These are phyloP conservation scores for Coemansia sp. DNA, from an alignment of 192 early-diverging fungal species.

Conservation along the genomic window DNA sequence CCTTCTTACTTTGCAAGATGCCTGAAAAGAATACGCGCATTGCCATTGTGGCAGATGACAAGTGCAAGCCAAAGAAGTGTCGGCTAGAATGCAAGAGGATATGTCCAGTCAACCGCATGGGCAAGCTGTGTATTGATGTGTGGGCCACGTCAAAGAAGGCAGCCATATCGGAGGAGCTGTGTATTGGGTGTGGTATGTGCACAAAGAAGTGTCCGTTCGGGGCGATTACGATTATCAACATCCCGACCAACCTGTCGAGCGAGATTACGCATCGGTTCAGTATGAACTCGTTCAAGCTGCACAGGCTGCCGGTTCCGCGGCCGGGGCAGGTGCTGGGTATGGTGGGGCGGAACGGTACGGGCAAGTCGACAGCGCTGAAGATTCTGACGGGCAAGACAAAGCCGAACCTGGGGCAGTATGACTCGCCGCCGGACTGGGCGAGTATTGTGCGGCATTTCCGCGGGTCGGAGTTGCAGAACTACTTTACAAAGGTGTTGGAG, in stretches of 20 bases:
- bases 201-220: slow-evolving; percentile 95
- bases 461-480: slow-evolving; percentile 96
- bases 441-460: slow-evolving; percentile 95
- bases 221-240: slow-evolving; percentile 95
- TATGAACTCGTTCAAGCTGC: slow-evolving; percentile 97
- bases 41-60: slow-evolving; percentile 90
- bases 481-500: slow-evolving; percentile 96
- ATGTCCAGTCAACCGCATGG: slow-evolving; percentile 95
- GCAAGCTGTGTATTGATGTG: slow-evolving; percentile 95
- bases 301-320: slow-evolving; percentile 88
- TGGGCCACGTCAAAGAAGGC: slow-evolving; percentile 79
- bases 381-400: slow-evolving; percentile 90
- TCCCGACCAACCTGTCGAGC: slow-evolving; percentile 91
- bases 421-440: slow-evolving; percentile 88
- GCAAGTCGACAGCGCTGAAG: slow-evolving; percentile 93
- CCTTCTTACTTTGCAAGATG: slow-evolving; percentile 60
- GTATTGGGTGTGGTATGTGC: slow-evolving; percentile 98
- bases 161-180: slow-evolving; percentile 89
- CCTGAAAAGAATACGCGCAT: slow-evolving; percentile 85
- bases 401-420: slow-evolving; percentile 89
- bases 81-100: slow-evolving; percentile 96
- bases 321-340: slow-evolving; percentile 96
- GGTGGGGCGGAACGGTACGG: slow-evolving; percentile 96
- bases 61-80: slow-evolving; percentile 99
- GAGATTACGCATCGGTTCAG: slow-evolving; percentile 95